Base-by-base conservation (phyloP, 2,329 filamentous ascomycete genomes). In the Arachnomyces sp. region DNA sequence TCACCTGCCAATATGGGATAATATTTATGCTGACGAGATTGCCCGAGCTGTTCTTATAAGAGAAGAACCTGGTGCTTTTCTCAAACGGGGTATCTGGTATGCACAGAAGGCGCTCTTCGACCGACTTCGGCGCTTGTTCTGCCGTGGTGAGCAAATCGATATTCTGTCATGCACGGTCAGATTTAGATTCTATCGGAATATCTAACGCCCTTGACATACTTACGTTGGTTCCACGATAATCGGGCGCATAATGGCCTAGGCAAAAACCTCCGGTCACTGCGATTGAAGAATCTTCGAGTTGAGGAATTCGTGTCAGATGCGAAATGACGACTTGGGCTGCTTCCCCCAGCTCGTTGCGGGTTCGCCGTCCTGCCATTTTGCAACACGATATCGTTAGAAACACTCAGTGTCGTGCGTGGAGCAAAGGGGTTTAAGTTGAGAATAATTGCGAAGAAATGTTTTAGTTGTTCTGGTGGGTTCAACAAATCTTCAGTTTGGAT, bases 91-190 rank as follows among this genome's bases (percentile, higher is more conserved):
- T 31, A 21, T 31, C 16, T 31, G 41, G 36, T 7, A 43, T 2
- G n/a, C 25, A 15, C 17, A 43, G 41, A 15, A 43, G 32, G 16
- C 39, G 39, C 12, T 16, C 14, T 31, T 43, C 39, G 14, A 43
- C 41, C 14, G 32, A 13, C 17, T 34, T 28, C 28, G 41, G 41
- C 2, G 41, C 41, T 7, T 36, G 36, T 7, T 30, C 17, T 5
- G 39, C 32, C 9, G 41, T 39, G 36, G 36, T 43, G 12, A 43
- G n/a, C 21, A 43, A 39, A 28, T 43, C 41, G 28, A 43, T 36
- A 28, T 43, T 36, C 41, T 43, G 31, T 11, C 4, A 18, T 13
- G 28, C 4, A 13, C n/a, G 31, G 16, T 36, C 32, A 13, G 18
- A 31, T 16, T n/a, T n/a, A n/a, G n/a, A 21, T 30, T 31, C 4